Evolutionary conservation across 2,329 filamentous ascomycete genomes (phyloP).

Genomic region (Thelonectria discophora): DNA sequence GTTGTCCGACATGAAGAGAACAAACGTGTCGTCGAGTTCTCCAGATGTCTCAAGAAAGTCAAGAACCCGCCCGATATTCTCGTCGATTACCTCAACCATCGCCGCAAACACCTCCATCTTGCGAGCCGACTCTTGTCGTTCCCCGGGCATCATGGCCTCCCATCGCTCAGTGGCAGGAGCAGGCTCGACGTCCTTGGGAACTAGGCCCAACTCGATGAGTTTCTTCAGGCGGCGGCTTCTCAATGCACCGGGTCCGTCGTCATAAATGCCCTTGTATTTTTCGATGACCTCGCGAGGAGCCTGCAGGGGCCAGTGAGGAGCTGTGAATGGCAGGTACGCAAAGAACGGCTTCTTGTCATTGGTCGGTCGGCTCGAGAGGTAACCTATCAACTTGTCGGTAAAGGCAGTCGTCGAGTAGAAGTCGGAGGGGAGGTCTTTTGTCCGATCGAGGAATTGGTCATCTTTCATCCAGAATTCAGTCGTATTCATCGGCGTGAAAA

Average conservation of each 20-base stretch:
- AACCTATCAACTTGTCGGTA: not conserved
- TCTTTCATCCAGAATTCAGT: conserved; percentile 52
- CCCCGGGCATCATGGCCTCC: conserved; percentile 13
- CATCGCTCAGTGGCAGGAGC: conserved; percentile 22
- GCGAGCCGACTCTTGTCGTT: not conserved
- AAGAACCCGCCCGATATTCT: conserved; percentile 59
- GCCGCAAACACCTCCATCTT: conserved; percentile 56
- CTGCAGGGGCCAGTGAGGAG: conserved; percentile 17
- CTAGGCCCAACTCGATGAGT: conserved; percentile 53
- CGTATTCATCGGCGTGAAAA: conserved; percentile 12
- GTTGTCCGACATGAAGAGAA: conserved; percentile 64
- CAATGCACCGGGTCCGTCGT: conserved; percentile 59
- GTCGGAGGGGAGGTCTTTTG: conserved; percentile 53
- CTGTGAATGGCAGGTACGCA: conserved; percentile 10
- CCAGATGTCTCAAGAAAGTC: conserved; percentile 56
- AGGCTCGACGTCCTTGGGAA: conserved; percentile 39
- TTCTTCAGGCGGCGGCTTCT: conserved; percentile 52
- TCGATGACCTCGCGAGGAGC: conserved; percentile 3
- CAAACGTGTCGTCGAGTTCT: conserved; percentile 63
- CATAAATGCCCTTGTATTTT: conserved; percentile 54
- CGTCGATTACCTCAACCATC: conserved; percentile 63
- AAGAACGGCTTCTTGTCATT: conserved; percentile 6
- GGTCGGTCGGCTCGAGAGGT: not conserved
- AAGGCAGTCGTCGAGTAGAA: conserved; percentile 40
- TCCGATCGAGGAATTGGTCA: conserved; percentile 49